Evolutionary conservation across 208 protist species (phyloP).

Genomic region (Acanthamoeba royreba): DNA sequence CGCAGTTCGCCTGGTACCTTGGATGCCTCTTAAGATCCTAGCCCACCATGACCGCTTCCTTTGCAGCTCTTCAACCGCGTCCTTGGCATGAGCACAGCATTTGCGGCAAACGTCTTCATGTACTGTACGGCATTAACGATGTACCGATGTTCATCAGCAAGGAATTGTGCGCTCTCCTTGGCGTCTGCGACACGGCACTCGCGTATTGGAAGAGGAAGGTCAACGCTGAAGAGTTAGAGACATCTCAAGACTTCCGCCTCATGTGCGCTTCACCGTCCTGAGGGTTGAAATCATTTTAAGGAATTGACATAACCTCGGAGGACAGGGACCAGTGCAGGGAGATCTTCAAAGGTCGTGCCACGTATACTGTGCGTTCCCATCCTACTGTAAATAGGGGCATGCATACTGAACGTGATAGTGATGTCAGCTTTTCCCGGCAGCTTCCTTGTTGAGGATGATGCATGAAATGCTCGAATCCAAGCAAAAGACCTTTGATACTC

Average conservation of each 20-base stretch:
- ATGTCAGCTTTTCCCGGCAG: neutral
- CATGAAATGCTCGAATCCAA: neutral
- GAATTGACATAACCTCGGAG: neutral
- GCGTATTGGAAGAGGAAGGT: conserved; percentile 21
- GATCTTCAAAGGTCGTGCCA: neutral
- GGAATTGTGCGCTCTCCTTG: neutral
- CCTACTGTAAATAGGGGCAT: neutral
- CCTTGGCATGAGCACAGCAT: neutral
- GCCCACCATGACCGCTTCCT: too few species aligned
- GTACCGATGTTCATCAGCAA: conserved; percentile 14
- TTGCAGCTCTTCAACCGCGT: neutral
- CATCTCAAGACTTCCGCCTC: neutral
- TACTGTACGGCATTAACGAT: neutral
- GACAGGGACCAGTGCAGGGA: neutral
- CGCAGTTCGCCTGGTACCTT: neutral
- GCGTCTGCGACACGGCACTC: neutral
- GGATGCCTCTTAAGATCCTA: too few species aligned
- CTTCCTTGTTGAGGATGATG: neutral
- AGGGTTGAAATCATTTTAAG: too few species aligned
- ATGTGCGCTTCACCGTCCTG: neutral
- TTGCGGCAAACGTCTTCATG: neutral
- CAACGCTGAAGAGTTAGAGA: neutral
- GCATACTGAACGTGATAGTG: neutral
- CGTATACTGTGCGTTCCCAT: neutral
- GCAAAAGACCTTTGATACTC: neutral